Percentiles rank a stretch among this genome's conserved stretches.
Evolutionary conservation across 352 stramenopile genomes (phyloP).

Genomic region (Globisporangium rhizosaccharum): DNA sequence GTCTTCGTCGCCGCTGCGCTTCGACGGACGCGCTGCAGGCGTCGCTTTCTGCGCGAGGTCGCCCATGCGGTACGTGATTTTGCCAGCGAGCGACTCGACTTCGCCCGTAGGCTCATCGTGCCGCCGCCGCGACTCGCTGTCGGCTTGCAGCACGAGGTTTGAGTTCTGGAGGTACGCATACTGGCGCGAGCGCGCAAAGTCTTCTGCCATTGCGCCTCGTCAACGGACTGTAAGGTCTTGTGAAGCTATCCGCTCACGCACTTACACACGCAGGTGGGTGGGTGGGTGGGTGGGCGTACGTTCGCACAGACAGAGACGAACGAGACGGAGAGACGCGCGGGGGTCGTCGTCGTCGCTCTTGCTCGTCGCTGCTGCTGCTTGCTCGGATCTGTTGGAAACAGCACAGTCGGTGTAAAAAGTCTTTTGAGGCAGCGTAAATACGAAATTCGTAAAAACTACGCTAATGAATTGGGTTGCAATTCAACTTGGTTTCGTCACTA

Average conservation of each 20-base stretch:
- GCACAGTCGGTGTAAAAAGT: too few species aligned
- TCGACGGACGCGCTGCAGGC: slow-evolving; percentile 35
- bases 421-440: too few species aligned
- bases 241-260: background rate
- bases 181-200: slow-evolving; percentile 83
- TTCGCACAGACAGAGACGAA: background rate
- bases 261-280: too few species aligned
- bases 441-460: too few species aligned
- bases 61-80: slow-evolving; percentile 80
- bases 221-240: background rate
- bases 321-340: background rate
- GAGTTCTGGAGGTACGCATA: slow-evolving; percentile 93
- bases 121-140: slow-evolving; percentile 76
- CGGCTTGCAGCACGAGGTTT: slow-evolving; percentile 92
- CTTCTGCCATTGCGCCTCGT: slow-evolving; percentile 71
- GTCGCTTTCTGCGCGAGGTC: slow-evolving; percentile 70
- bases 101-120: slow-evolving; percentile 83
- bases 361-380: background rate
- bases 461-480: too few species aligned
- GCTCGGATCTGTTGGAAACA: background rate
- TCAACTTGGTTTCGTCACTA: background rate
- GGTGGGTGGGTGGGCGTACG: too few species aligned
- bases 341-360: background rate
- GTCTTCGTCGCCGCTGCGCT: slow-evolving; percentile 30
- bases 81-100: slow-evolving; percentile 78